Evolutionary conservation across 2,329 filamentous ascomycete genomes (phyloP).

Genomic region (Fusarium fujikuroi): DNA sequence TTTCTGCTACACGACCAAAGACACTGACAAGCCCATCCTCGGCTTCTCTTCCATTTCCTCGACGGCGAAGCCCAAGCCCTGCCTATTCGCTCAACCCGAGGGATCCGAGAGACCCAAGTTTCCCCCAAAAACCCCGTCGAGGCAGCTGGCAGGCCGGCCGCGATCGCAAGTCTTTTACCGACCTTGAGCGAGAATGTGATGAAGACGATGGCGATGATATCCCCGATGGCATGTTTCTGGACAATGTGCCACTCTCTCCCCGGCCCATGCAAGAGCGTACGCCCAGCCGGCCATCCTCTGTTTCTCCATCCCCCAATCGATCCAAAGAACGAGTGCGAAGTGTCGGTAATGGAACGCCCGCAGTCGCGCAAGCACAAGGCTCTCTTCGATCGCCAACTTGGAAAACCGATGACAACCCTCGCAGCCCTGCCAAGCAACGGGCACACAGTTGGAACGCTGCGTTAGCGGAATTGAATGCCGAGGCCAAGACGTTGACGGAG

Average conservation of each 20-base stretch:
- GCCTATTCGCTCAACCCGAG: conserved; percentile 57
- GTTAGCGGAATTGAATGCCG: conserved; percentile 73
- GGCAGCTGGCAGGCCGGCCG: conserved; percentile 78
- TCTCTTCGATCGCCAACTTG: conserved; percentile 67
- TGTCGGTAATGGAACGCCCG: conserved; percentile 72
- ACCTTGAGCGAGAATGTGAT: conserved; percentile 81
- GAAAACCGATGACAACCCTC: conserved; percentile 58
- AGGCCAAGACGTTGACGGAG: conserved; percentile 79
- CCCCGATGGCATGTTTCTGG: conserved; percentile 80
- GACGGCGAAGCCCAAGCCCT: conserved; percentile 64
- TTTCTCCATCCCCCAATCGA: conserved; percentile 64
- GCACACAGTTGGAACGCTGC: conserved; percentile 81
- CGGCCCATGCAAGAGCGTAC: conserved; percentile 67
- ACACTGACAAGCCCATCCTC: conserved; percentile 46
- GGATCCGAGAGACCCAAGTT: conserved; percentile 56
- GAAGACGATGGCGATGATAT: conserved; percentile 82
- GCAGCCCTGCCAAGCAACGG: conserved; percentile 61
- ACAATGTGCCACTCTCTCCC: conserved; percentile 87
- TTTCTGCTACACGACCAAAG: conserved; percentile 45
- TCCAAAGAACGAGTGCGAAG: conserved; percentile 64
- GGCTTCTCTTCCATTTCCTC: conserved; percentile 52
- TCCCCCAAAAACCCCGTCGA: conserved; percentile 58
- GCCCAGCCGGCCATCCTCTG: conserved; percentile 63
- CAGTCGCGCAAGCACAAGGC: conserved; percentile 68
- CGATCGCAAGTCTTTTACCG: conserved; percentile 73